Evolutionary conservation across 371 early-diverging fungal species (phyloP).

Genomic region (Capillidium heterosporum): DNA sequence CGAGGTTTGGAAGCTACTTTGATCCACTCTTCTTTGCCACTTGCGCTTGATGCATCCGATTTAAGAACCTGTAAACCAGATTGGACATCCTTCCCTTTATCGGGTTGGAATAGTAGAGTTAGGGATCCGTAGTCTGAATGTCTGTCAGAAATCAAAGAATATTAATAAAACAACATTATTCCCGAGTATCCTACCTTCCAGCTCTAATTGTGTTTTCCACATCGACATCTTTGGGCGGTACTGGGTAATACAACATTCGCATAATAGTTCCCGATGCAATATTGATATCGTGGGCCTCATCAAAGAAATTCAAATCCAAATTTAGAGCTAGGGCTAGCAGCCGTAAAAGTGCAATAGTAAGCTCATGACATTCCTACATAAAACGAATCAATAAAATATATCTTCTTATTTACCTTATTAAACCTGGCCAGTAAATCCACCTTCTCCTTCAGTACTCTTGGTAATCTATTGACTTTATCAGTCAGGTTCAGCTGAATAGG

Average conservation of each 20-base stretch:
- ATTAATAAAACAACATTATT: not conserved
- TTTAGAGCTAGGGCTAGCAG: not conserved
- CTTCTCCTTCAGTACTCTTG: not conserved
- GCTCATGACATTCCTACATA: not conserved
- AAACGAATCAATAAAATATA: no score
- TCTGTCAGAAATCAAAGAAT: not conserved
- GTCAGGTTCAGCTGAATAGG: no score
- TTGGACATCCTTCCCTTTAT: not conserved
- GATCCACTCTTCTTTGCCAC: not conserved
- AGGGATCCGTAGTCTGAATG: slow-evolving; percentile 2
- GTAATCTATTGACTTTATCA: not conserved
- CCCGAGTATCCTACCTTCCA: not conserved
- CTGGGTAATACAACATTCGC: not conserved
- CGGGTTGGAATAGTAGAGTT: slow-evolving; percentile 1
- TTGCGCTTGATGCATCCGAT: no score
- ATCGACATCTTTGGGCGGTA: not conserved
- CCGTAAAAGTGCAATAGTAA: not conserved
- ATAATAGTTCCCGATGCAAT: not conserved
- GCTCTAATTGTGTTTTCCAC: not conserved
- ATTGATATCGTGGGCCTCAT: not conserved
- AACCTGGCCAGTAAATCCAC: not conserved
- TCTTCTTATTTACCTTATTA: not conserved
- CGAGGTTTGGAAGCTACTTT: not conserved
- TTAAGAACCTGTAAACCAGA: not conserved
- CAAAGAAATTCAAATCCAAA: not conserved